Evolutionary conservation across 2,329 filamentous ascomycete genomes (phyloP).

Genomic region (Cladorrhinum sp.): DNA sequence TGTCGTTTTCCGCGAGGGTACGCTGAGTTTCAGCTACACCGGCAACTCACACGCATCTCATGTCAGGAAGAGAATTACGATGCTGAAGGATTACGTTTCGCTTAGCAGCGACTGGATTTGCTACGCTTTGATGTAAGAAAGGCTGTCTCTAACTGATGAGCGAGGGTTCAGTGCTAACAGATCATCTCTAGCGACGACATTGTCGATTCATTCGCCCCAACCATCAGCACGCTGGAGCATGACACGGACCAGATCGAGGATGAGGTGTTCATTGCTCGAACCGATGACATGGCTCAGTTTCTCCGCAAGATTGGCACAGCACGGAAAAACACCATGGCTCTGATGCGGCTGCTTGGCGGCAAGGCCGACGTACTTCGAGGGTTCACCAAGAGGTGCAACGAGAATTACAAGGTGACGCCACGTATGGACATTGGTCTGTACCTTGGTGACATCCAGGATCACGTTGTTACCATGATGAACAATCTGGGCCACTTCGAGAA

Average conservation of each 20-base stretch:
- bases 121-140: constrained; percentile 86
- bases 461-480: constrained; percentile 98
- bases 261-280: constrained; percentile 85
- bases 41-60: constrained; percentile 83
- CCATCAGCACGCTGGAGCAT: constrained; percentile 80
- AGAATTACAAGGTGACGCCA: constrained; percentile 91
- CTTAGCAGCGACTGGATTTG: constrained; percentile 98
- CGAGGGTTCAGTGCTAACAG: constrained; percentile 26
- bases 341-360: constrained; percentile 88
- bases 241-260: constrained; percentile 95
- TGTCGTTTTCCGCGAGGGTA: constrained; percentile 92
- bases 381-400: constrained; percentile 98
- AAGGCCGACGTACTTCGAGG: constrained; percentile 98
- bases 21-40: constrained; percentile 89
- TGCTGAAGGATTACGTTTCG: constrained; percentile 90
- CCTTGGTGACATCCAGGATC: constrained; percentile 95
- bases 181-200: constrained; percentile 74
- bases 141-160: not conserved
- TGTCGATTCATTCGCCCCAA: constrained; percentile 89
- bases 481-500: constrained; percentile 96
- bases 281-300: constrained; percentile 85
- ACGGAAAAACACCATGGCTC: constrained; percentile 89
- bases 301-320: constrained; percentile 84
- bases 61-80: constrained; percentile 86
- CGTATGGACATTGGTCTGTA: constrained; percentile 96